Evolutionary conservation across 2,329 filamentous ascomycete genomes (phyloP), one percentile per base, ranked within the genome.

Genomic region (Blastomyces emzantsi): DNA sequence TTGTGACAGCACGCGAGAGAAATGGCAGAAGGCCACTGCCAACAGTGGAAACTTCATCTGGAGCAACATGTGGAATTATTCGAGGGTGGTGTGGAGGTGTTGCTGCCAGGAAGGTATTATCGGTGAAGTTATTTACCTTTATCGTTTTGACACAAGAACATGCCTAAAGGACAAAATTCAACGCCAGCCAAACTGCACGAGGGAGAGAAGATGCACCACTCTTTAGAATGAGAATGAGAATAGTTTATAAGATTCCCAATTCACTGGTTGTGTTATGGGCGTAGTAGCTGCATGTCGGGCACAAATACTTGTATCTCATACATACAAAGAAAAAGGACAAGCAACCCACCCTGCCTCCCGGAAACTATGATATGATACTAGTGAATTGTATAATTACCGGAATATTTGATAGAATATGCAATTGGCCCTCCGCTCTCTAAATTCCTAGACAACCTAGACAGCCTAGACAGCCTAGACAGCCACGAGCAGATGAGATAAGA

Each of bases 1-100:
- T 76, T 96, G 92, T 54, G 88, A 90, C 17, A 71, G 68, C 56
- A 66, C 68, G 39, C 75, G 65, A 45, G 74, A 73, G 45, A 72
- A 68, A 45, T 60, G 80, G 81, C 39, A 77, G 82, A 49, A 75
- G 43, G 76, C 80, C 5, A 87, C 63, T 80, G 86, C 25, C 43
- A 60, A 28, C 25, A 22, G 17, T 30, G 22, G 28, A 28, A 60
- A 28, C 5, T 15, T 36, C 25, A 30, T n/a, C 9, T 47, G n/a
- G 25, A 30, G 39, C 25, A 60, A 15, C 57, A 60, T 60, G 11
- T 19, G 45, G 41, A 49, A 9, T 13, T 45, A 41, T 28, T 41
- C 11, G 33, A 22, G n/a, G 55, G 55, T 25, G 33, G 11, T 19
- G 55, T 17, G 17, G 8, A 17, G 1, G 13, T 43, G 33, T 17